phyloP scores from a whole-genome alignment of 148 eudicot genomes.

The Cornus florida region DNA sequence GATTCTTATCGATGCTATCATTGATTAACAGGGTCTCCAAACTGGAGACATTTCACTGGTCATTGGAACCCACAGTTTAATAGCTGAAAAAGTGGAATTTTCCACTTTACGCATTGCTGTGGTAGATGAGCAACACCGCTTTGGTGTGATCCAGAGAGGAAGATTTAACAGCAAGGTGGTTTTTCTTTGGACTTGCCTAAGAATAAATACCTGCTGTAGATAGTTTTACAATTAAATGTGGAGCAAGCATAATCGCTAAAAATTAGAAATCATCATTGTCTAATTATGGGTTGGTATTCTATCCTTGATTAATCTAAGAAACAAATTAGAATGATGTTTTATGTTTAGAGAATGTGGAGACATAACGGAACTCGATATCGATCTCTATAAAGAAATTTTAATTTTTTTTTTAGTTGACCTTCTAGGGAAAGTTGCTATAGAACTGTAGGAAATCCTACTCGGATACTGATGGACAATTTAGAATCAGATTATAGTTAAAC shows the following conservation, averaged over 20 bases:
- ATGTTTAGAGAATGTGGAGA: too few relatives aligned
- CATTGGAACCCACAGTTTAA: slow-evolving; percentile 93
- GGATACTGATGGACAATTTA: too few relatives aligned
- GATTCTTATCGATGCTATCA: slow-evolving; percentile 17
- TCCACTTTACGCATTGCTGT: slow-evolving; percentile 83
- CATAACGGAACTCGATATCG: too few relatives aligned
- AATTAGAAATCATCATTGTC: neutral
- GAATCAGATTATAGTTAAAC: too few relatives aligned
- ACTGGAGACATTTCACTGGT: slow-evolving; percentile 76
- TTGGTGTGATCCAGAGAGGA: slow-evolving; percentile 98
- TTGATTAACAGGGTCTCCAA: slow-evolving; percentile 68
- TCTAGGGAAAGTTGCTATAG: too few relatives aligned
- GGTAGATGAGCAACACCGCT: slow-evolving; percentile 94
- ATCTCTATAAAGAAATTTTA: too few relatives aligned
- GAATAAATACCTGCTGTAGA: neutral
- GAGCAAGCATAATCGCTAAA: neutral
- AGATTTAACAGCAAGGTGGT: slow-evolving; percentile 88
- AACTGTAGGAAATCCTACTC: too few relatives aligned
- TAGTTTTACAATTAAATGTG: neutral
- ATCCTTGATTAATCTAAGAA: neutral
- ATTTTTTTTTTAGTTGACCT: too few relatives aligned
- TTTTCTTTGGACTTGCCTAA: neutral
- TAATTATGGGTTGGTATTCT: neutral
- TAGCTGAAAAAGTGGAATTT: slow-evolving; percentile 80
- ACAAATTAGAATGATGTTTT: neutral